Base-by-base conservation (phyloP, 768 basidiomycete genomes). In the Russula sp. region DNA sequence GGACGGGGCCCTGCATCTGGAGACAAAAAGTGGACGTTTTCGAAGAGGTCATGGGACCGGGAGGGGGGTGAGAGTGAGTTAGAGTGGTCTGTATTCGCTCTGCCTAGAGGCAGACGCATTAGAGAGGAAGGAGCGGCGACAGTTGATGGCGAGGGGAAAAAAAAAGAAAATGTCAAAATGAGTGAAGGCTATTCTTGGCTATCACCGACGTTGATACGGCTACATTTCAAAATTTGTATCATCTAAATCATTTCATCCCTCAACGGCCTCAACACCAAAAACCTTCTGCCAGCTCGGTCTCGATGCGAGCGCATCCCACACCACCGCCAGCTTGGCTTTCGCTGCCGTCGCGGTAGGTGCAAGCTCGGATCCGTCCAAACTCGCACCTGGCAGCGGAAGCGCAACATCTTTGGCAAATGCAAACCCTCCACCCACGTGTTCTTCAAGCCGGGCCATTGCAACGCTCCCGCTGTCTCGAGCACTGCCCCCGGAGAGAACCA, bases 251-350 rank as follows among this genome's bases (percentile, higher is more conserved):
- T 13, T 13, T 57, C 24, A 52, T 18, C 36, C 30, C 20, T 50
- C 51, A 5, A 57, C 56, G 8, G 28, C 30, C 20, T 50, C 51
- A 5, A 57, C 56, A 11, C 42, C 79, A 71, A 85, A 89, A 61
- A 90, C 81, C 68, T 80, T 82, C 75, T 85, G 81, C 85, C 88
- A 92, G 75, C 89, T 90, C n/a, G 76, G 73, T 65, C 90, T 74
- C 69, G 80, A 79, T 69, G 80, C 79, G 72, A 90, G 77, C 3
- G 77, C 79, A 66, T 88, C 84, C 90, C 92, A 94, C 73, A 90
- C 90, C 36, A 77, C 79, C 1, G 76, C 81, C n/a, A 93, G 61
- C 73, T 57, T 75, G 58, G 59, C 69, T 69, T 54, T 74, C 70
- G 11, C 72, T 69, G 30, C 51, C 36, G 40, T 51, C 32, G 38